phyloP scores from a whole-genome alignment of 371 early-diverging fungal species.

The Mortierella sp. region DNA sequence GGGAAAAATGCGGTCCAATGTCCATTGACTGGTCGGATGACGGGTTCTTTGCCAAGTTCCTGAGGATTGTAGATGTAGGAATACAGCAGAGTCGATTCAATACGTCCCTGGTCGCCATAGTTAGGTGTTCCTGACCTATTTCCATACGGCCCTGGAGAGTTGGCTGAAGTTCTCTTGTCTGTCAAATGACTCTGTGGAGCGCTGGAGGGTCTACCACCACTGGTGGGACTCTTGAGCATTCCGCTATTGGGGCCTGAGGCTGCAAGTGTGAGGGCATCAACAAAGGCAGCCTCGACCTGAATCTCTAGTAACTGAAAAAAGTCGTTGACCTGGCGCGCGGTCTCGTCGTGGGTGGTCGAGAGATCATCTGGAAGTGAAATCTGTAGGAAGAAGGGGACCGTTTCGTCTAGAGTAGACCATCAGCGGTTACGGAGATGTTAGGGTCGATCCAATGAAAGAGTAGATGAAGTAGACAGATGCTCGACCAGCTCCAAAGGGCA shows the following conservation, averaged over 20 bases:
- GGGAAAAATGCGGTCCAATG: constrained; percentile 66
- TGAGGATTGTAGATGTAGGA: constrained; percentile 65
- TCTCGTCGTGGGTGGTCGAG: constrained; percentile 47
- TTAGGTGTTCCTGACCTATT: constrained; percentile 10
- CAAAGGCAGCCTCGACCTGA: constrained; percentile 67
- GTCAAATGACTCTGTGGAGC: constrained; percentile 6
- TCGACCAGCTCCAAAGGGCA: neutral
- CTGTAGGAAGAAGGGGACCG: constrained; percentile 45
- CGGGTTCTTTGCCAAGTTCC: constrained; percentile 59
- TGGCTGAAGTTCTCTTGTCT: constrained; percentile 26
- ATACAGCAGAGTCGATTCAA: constrained; percentile 61
- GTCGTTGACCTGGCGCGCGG: constrained; percentile 33
- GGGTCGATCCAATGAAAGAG: neutral
- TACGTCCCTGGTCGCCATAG: constrained; percentile 32
- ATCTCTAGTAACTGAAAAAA: constrained; percentile 68
- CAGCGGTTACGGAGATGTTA: neutral
- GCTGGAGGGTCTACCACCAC: constrained; percentile 28
- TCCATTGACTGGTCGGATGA: constrained; percentile 58
- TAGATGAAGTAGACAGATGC: neutral
- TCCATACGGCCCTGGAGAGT: constrained; percentile 35
- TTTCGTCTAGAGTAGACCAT: constrained; percentile 33
- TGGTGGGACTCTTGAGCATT: constrained; percentile 25
- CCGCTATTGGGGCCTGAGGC: constrained; percentile 12
- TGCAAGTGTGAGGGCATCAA: constrained; percentile 51
- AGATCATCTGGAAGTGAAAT: constrained; percentile 51